A percentile compares a stretch with the other conserved stretches of the same genome.
Conservation (phyloP, 306 rosid genomes). For the Sicyos edulis region DNA sequence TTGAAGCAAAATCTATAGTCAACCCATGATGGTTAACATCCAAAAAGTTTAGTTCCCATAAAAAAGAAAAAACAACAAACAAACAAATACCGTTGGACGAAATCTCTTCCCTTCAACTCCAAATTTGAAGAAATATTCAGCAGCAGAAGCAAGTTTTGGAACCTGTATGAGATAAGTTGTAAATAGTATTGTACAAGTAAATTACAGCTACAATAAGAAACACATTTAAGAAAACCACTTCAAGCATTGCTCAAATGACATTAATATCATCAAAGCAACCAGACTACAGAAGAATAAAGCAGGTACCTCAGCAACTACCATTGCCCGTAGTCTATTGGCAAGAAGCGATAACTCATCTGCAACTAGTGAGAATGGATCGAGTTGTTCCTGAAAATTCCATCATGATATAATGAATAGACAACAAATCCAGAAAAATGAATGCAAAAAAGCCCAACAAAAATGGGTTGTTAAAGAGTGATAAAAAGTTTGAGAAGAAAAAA, state of each 20-base stretch:
- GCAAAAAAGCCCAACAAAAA: no score
- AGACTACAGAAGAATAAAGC: constrained; percentile 18
- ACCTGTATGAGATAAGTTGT: constrained; percentile 41
- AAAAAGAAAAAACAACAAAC: no score
- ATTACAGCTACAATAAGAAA: not conserved
- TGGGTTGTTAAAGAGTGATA: not conserved
- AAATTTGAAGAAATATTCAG: constrained; percentile 87
- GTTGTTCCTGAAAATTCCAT: constrained; percentile 55
- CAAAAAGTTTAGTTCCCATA: not conserved
- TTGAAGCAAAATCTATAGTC: no score
- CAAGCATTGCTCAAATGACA: constrained; percentile 19
- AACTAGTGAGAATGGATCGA: constrained; percentile 85
- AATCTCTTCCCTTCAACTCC: constrained; percentile 96
- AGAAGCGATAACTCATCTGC: constrained; percentile 77
- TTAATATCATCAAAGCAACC: constrained; percentile 3
- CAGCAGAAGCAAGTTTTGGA: constrained; percentile 95
- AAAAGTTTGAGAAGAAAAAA: not conserved
- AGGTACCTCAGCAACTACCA: constrained; percentile 84
- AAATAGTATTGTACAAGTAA: not conserved
- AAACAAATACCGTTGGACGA: constrained; percentile 70
- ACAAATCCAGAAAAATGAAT: not conserved
- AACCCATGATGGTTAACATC: not conserved
- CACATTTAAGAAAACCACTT: not conserved
- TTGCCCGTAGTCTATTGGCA: constrained; percentile 65
- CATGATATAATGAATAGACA: constrained; percentile 13